These are phyloP conservation scores for Epichloe baconii DNA, from an alignment of 2,329 filamentous ascomycete genomes.

Conservation along the genomic window DNA sequence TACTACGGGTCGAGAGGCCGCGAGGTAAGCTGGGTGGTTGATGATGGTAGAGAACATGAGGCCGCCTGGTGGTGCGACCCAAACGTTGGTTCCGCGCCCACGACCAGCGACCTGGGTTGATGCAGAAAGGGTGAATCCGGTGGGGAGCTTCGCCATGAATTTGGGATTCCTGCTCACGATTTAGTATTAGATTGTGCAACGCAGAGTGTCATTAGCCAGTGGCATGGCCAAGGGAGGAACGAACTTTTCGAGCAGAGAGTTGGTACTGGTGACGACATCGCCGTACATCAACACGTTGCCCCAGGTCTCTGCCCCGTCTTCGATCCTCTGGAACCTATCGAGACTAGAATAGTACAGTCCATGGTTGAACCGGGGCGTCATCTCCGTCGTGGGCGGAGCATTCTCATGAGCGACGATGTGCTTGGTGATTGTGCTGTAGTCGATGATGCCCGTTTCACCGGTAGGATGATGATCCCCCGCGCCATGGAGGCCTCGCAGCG, in stretches of 20 bases:
- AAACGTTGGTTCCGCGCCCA: slow-evolving; percentile 83
- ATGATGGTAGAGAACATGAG: slow-evolving; percentile 83
- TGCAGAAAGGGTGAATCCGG: slow-evolving; percentile 77
- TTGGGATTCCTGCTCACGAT: slow-evolving; percentile 52
- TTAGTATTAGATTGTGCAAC: no score
- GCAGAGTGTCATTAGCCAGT: no score
- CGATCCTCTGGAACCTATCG: slow-evolving; percentile 44
- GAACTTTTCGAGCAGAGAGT: slow-evolving; percentile 81
- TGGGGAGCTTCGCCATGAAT: slow-evolving; percentile 62
- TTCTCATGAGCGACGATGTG: slow-evolving; percentile 59
- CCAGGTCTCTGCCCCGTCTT: slow-evolving; percentile 51
- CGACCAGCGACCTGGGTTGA: slow-evolving; percentile 80
- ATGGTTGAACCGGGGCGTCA: slow-evolving; percentile 81
- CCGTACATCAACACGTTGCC: slow-evolving; percentile 73
- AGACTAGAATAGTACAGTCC: slow-evolving; percentile 63
- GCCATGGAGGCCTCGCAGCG: slow-evolving; percentile 38
- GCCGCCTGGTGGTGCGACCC: slow-evolving; percentile 78
- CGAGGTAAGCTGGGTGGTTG: slow-evolving; percentile 65
- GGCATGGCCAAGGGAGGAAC: slow-evolving; percentile 6
- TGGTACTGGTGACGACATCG: slow-evolving; percentile 87
- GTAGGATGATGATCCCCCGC: slow-evolving; percentile 9
- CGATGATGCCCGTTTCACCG: slow-evolving; percentile 47
- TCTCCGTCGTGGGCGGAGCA: slow-evolving; percentile 51
- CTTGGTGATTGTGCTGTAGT: slow-evolving; percentile 65
- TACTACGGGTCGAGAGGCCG: slow-evolving; percentile 63